Evolutionary conservation across 116 monocot genomes (phyloP).

Genomic region (Cymodocea nodosa): DNA sequence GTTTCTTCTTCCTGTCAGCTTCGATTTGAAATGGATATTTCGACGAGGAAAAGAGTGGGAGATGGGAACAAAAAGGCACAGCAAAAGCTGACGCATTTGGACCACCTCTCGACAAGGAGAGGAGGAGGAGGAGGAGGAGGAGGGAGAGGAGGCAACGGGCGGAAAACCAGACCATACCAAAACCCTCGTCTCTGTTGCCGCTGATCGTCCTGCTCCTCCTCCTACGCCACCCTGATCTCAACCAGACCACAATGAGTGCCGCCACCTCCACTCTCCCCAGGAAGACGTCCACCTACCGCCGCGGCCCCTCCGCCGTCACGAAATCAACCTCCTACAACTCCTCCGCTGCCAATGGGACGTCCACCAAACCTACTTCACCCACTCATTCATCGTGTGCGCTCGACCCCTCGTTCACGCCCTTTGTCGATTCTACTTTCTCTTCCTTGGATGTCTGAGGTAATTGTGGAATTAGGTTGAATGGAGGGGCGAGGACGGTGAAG

Average conservation of each 20-base stretch:
- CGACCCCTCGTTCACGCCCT: neutral
- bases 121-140: no score
- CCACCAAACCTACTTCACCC: conserved; percentile 35
- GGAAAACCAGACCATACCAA: neutral
- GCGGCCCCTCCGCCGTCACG: conserved; percentile 20
- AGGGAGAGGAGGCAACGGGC: neutral
- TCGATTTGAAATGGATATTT: neutral
- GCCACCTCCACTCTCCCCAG: neutral
- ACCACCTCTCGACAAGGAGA: no score
- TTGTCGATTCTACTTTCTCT: no score
- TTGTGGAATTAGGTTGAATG: conserved; percentile 2
- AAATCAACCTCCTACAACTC: no score
- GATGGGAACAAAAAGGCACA: neutral
- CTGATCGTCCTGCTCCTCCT: no score
- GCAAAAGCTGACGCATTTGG: no score
- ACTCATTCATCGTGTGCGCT: conserved; percentile 22
- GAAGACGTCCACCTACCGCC: conserved; percentile 7
- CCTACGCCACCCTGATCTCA: neutral
- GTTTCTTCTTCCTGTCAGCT: no score
- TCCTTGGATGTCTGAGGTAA: no score
- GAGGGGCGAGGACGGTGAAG: conserved; percentile 89
- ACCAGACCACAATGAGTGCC: neutral
- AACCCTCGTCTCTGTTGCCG: neutral
- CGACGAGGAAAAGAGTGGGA: neutral
- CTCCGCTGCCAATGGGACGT: conserved; percentile 9